Evolutionary conservation across 2,329 filamentous ascomycete genomes (phyloP).

Genomic region (Gnomoniopsis smithogilvyi): DNA sequence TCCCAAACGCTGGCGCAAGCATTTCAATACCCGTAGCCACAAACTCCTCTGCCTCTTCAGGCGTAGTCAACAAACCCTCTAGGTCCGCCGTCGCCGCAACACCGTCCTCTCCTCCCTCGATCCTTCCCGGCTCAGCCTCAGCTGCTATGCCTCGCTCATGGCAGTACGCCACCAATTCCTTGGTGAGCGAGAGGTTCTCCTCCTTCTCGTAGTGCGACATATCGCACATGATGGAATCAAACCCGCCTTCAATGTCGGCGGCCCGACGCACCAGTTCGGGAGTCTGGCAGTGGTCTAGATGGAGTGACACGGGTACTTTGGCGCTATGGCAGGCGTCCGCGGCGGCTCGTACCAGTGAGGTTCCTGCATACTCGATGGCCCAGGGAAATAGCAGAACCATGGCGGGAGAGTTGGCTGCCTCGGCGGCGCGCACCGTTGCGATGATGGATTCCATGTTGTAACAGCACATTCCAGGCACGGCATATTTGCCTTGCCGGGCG

Average conservation of each 20-base stretch:
- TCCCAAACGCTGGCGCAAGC: conserved; percentile 72
- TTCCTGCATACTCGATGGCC: conserved; percentile 64
- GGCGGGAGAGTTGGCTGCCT: conserved; percentile 62
- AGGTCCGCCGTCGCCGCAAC: conserved; percentile 56
- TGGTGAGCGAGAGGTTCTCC: conserved; percentile 61
- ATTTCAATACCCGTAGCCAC: conserved; percentile 69
- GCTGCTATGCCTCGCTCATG: conserved; percentile 62
- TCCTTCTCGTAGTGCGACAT: conserved; percentile 69
- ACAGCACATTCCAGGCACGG: conserved; percentile 58
- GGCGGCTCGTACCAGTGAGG: conserved; percentile 51
- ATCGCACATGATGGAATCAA: conserved; percentile 73
- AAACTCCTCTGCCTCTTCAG: conserved; percentile 68
- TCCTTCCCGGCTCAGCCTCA: conserved; percentile 65
- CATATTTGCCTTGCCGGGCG: conserved; percentile 53
- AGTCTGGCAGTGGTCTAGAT: conserved; percentile 65
- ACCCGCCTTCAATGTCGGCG: conserved; percentile 50
- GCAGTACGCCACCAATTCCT: conserved; percentile 61
- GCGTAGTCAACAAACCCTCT: conserved; percentile 57
- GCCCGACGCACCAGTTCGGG: conserved; percentile 59
- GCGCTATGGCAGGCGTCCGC: conserved; percentile 54
- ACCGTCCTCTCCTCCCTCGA: conserved; percentile 63
- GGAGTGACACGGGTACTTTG: conserved; percentile 57
- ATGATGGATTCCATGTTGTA: conserved; percentile 71
- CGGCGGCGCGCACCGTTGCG: conserved; percentile 65
- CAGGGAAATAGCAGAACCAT: conserved; percentile 75